phyloP scores from a whole-genome alignment of 495 filamentous ascomycete species.

The Polyplosphaeria fusca region DNA sequence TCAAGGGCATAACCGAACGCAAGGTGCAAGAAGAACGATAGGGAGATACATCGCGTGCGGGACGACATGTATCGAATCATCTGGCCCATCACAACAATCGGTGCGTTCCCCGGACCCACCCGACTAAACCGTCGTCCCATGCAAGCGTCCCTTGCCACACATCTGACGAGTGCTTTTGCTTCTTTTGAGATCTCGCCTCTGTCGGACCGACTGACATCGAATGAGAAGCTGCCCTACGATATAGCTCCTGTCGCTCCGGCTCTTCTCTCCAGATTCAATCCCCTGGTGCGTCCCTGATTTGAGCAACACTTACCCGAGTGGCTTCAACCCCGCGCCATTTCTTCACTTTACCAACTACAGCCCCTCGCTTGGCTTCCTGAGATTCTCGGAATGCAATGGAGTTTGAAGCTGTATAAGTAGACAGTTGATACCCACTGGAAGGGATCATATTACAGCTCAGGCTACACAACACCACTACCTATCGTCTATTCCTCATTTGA shows the following conservation, averaged over 20 bases:
- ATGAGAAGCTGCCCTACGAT: background rate
- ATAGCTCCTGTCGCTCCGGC: background rate
- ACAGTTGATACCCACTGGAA: background rate
- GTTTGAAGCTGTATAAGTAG: conserved; percentile 5
- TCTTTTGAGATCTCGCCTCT: background rate
- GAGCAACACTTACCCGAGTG: background rate
- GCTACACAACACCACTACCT: too few species aligned
- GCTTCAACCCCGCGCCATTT: conserved; percentile 8
- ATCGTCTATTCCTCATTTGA: too few species aligned
- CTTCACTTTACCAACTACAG: background rate
- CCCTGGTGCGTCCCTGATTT: background rate
- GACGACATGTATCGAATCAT: too few species aligned
- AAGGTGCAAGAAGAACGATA: too few species aligned
- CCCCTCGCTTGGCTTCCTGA: background rate
- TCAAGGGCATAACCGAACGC: too few species aligned
- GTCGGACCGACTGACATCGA: conserved; percentile 1
- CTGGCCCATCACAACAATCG: too few species aligned
- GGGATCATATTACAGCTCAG: background rate
- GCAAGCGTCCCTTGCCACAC: too few species aligned
- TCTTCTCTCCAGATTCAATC: background rate
- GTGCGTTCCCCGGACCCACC: too few species aligned
- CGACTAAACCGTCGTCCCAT: too few species aligned
- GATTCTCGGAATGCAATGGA: background rate
- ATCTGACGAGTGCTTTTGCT: too few species aligned
- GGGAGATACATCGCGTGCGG: too few species aligned